Percentiles rank a stretch among this genome's conserved stretches.
These are phyloP conservation scores for Pichia sp. DNA, from an alignment of 1,139 yeast genomes.

Conservation along the genomic window DNA sequence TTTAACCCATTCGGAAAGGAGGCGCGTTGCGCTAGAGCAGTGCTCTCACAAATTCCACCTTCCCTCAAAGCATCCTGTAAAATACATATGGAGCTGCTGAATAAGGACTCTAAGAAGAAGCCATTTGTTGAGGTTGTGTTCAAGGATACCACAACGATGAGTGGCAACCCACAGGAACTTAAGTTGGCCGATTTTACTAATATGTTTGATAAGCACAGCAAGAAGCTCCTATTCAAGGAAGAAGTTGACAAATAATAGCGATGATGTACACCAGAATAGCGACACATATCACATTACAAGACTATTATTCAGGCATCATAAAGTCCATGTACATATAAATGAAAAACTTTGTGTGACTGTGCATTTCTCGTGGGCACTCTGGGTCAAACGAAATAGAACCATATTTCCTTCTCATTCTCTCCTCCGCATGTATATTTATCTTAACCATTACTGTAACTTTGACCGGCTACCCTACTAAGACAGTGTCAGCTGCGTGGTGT, in stretches of 20 bases:
- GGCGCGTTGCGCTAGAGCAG: slow-evolving; percentile 75
- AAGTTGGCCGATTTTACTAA: slow-evolving; percentile 49
- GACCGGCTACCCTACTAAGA: too few species aligned
- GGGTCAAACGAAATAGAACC: too few species aligned
- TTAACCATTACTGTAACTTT: too few species aligned
- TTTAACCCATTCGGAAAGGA: slow-evolving; percentile 73
- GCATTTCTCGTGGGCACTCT: too few species aligned
- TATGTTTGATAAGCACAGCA: slow-evolving; percentile 61
- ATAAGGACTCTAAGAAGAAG: slow-evolving; percentile 34
- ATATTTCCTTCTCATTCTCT: too few species aligned
- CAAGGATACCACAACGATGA: slow-evolving; percentile 71
- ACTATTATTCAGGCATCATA: too few species aligned
- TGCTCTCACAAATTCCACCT: slow-evolving; percentile 76
- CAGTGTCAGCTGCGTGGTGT: too few species aligned
- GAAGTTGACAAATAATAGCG: slow-evolving; percentile 39
- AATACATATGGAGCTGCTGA: slow-evolving; percentile 49
- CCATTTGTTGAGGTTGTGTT: slow-evolving; percentile 69
- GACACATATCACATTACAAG: too few species aligned
- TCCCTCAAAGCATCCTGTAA: slow-evolving; percentile 45
- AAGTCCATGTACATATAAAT: slow-evolving; percentile 2
- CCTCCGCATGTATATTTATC: too few species aligned
- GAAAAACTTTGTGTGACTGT: too few species aligned
- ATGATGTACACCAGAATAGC: too few species aligned
- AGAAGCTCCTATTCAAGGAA: slow-evolving; percentile 60
- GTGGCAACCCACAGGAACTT: slow-evolving; percentile 55